Evolutionary conservation across 2,329 filamentous ascomycete species (phyloP).

Genomic region (Penicillium vulpinum): DNA sequence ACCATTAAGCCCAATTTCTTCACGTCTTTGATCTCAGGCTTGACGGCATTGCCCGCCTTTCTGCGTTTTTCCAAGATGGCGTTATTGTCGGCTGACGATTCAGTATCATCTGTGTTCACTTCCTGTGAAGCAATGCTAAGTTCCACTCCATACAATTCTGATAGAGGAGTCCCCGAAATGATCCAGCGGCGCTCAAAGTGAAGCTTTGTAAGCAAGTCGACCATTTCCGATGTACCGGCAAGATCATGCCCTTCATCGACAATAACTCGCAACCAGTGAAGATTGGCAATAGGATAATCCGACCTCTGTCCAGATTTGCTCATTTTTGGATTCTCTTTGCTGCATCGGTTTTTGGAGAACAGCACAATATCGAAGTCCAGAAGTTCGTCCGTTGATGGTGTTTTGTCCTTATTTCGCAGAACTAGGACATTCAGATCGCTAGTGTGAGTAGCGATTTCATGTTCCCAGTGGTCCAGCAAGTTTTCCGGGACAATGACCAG

Average conservation of each 20-base stretch:
- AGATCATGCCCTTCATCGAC: constrained; percentile 90
- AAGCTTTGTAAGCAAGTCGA: constrained; percentile 55
- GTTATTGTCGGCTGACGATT: constrained; percentile 25
- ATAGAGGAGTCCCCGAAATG: constrained; percentile 85
- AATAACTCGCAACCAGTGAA: constrained; percentile 86
- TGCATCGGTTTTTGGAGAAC: constrained; percentile 73
- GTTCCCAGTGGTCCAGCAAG: constrained; percentile 77
- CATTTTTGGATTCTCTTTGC: constrained; percentile 58
- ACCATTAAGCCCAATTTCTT: constrained; percentile 67
- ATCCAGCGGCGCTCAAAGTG: constrained; percentile 76
- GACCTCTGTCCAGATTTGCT: constrained; percentile 45
- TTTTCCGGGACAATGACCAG: constrained; percentile 82
- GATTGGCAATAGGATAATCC: constrained; percentile 62
- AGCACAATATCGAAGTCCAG: constrained; percentile 72
- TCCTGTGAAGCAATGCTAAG: constrained; percentile 54
- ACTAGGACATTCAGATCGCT: constrained; percentile 64
- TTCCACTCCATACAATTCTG: constrained; percentile 75
- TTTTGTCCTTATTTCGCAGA: constrained; percentile 54
- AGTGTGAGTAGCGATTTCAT: constrained; percentile 78
- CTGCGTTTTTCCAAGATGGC: constrained; percentile 36
- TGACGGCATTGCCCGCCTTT: constrained; percentile 43
- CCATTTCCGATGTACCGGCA: constrained; percentile 62
- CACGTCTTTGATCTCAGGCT: constrained; percentile 63
- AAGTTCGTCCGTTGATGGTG: constrained; percentile 62
- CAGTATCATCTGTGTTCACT: constrained; percentile 36